A percentile compares a stretch with the other conserved stretches of the same genome.
Evolutionary conservation across 164 flowering plant genomes (phyloP).

Genomic region (Nymphaea thermarum): DNA sequence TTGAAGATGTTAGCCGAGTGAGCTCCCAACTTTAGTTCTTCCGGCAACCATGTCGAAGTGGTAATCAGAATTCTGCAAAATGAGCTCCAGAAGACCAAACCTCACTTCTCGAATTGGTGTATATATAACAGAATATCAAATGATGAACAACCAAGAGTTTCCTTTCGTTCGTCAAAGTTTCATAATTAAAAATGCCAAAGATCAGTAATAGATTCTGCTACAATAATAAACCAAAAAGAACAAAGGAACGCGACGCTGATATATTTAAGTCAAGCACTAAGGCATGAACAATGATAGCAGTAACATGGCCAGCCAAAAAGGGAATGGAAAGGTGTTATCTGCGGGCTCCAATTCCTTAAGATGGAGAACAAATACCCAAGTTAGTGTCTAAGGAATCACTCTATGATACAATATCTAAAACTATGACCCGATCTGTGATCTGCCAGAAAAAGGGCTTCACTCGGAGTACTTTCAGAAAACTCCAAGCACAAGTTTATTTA

Average conservation of each 20-base stretch:
- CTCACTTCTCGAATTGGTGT: too few relatives aligned
- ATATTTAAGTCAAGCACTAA: background rate
- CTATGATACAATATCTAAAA: background rate
- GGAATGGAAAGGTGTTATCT: background rate
- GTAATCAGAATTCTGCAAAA: background rate
- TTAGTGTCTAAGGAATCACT: background rate
- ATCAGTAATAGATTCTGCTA: too few relatives aligned
- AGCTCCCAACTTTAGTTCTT: background rate
- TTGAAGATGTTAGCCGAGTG: background rate
- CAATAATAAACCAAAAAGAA: background rate
- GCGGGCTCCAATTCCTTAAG: background rate
- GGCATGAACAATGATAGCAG: background rate
- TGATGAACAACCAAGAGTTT: too few relatives aligned
- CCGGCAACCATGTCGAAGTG: background rate
- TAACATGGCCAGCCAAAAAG: background rate
- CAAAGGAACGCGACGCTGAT: background rate
- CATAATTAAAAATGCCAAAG: too few relatives aligned
- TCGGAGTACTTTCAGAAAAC: background rate
- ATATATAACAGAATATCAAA: too few relatives aligned
- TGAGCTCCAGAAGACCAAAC: background rate
- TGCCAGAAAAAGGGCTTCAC: background rate
- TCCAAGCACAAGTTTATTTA: background rate
- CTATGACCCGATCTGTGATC: too few relatives aligned
- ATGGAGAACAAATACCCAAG: background rate
- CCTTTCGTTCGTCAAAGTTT: too few relatives aligned